Evolutionary conservation across 495 filamentous ascomycete species (phyloP).

Genomic region (Pyrenopolyporus hunteri): DNA sequence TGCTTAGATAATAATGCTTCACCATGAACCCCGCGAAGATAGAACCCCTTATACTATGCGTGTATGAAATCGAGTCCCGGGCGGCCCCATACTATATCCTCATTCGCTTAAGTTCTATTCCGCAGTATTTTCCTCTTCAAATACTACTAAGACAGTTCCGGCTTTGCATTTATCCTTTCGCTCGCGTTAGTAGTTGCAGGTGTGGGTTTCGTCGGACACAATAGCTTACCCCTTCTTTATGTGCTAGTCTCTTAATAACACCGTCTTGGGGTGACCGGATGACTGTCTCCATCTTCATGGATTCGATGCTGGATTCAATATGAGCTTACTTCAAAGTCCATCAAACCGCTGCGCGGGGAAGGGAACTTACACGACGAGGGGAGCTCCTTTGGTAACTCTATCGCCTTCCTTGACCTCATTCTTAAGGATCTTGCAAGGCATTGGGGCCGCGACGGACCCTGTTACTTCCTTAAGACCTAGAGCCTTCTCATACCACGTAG

Average conservation of each 20-base stretch:
- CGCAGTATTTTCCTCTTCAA: slow-evolving; percentile 50
- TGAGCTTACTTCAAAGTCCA: slow-evolving; percentile 13
- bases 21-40: not conserved
- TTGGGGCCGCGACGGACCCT: slow-evolving; percentile 84
- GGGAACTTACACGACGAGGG: slow-evolving; percentile 75
- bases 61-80: not conserved
- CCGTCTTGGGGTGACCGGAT: slow-evolving; percentile 89
- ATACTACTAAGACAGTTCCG: slow-evolving; percentile 60
- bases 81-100: not conserved
- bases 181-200: slow-evolving; percentile 22
- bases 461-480: slow-evolving; percentile 78
- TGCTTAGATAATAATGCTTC: no score
- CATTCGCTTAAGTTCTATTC: not conserved
- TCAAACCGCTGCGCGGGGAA: not conserved
- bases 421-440: slow-evolving; percentile 92
- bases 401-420: slow-evolving; percentile 84
- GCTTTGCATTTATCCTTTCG: slow-evolving; percentile 64
- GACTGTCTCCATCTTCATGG: slow-evolving; percentile 99
- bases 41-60: not conserved
- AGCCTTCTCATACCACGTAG: slow-evolving; percentile 85
- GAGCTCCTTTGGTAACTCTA: slow-evolving; percentile 80
- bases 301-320: slow-evolving; percentile 70
- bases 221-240: slow-evolving; percentile 80
- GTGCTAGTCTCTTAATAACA: slow-evolving; percentile 78
- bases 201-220: not conserved